phyloP scores from a whole-genome alignment of 352 stramenopile species.

The Plasmopara halstedii region DNA sequence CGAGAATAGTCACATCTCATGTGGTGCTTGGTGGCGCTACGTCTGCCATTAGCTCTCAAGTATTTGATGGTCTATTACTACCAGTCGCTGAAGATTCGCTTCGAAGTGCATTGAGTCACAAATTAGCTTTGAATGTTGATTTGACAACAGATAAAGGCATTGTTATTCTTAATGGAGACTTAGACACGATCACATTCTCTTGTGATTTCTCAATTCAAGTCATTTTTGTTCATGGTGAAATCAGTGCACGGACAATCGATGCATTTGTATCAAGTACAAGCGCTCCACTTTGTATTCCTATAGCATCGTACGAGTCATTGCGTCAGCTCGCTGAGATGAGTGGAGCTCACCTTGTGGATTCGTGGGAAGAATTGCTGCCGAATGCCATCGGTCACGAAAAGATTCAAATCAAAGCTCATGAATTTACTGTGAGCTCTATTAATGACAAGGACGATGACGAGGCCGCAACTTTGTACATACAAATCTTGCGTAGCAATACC shows the following conservation, averaged over 20 bases:
- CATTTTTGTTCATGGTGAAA: conserved; percentile 16
- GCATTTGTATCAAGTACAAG: conserved; percentile 3
- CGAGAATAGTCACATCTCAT: conserved; percentile 12
- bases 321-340: conserved; percentile 17
- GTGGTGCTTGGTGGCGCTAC: conserved; percentile 18
- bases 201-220: conserved; percentile 2
- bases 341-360: conserved; percentile 21
- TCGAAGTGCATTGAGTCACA: not conserved
- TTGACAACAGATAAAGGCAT: conserved; percentile 8
- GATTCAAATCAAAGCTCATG: conserved; percentile 7
- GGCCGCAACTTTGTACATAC: conserved; percentile 7
- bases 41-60: conserved; percentile 5
- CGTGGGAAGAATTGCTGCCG: conserved; percentile 17
- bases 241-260: conserved; percentile 7
- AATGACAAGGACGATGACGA: conserved; percentile 3
- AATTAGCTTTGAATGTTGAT: not conserved
- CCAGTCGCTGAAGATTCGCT: conserved; percentile 1
- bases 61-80: conserved; percentile 11
- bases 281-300: conserved; percentile 14
- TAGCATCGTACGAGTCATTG: conserved; percentile 8
- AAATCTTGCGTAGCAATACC: not conserved
- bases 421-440: conserved; percentile 5
- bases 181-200: conserved; percentile 1
- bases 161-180: conserved; percentile 8
- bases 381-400: conserved; percentile 10